Base-by-base conservation (phyloP, 352 stramenopile genomes). In the Phytophthora tubulina region DNA sequence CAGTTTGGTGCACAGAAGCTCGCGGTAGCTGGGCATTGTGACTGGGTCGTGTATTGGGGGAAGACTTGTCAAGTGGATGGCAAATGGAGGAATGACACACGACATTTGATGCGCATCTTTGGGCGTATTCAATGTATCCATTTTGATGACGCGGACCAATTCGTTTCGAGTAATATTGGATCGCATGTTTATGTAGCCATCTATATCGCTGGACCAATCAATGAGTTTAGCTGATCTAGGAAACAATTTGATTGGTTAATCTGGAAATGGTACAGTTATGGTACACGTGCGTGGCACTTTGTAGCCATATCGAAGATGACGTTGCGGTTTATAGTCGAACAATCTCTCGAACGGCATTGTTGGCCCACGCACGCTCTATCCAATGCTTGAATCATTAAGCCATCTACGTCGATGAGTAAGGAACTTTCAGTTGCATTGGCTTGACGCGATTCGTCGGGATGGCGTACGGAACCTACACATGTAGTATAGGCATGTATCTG, bases 1-100 rank as follows among this genome's bases (percentile, higher is more conserved):
- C 21, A 75, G 52, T 30, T 74, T 82, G 46, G 72, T 79, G 61
- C 78, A 78, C 41, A 78, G 35, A 21, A 78, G 64, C 15, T 78
- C 65, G 21, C 70, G 58, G 48, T 71, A 74, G 58, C 52, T 74
- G 38, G 66, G 61, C 67, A 72, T 78, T 39, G 7, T 31, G 10
- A 15, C 42, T 44, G 33, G 48, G 30, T 27, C 21, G 21, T 27
- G 21, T 27, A 27, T 27, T 27, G 21, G 21, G 2, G 1, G 21
- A 3, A 8, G 32, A 30, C 31, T 64, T 70, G 48, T 58, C 44
- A 6, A 27, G 53, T 33, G 17, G 61, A 27, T 27, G 45, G 67
- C 39, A 44, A 63, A 67, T 67, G 52, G 27, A 75, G 32, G 41
- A 68, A 58, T 75, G 55, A 53, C 9, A 5, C 32, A 15, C n/a